These are phyloP conservation scores for Botrytis medusae DNA, from an alignment of 2,329 filamentous ascomycete genomes.

Conservation along the genomic window DNA sequence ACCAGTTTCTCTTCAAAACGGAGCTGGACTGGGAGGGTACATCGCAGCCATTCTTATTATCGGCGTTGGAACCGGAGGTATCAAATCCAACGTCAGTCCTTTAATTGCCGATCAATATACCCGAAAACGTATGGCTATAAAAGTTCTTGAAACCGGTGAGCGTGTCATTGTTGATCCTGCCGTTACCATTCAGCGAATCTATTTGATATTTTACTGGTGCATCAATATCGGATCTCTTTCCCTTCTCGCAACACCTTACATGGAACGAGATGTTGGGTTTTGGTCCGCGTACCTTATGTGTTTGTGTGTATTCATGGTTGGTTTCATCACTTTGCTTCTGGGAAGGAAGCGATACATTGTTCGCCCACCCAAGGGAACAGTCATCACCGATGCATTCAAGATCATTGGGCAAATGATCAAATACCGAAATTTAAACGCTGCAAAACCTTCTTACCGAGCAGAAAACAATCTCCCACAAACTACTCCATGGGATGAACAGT, in stretches of 20 bases:
- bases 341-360: conserved; percentile 58
- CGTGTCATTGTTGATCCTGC: conserved; percentile 61
- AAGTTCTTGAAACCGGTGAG: conserved; percentile 53
- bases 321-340: conserved; percentile 50
- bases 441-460: conserved; percentile 63
- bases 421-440: conserved; percentile 51
- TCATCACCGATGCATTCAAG: conserved; percentile 66
- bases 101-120: conserved; percentile 59
- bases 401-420: conserved; percentile 56
- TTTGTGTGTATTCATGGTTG: conserved; percentile 55
- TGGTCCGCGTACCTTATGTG: conserved; percentile 47
- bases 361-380: conserved; percentile 57
- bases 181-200: conserved; percentile 52
- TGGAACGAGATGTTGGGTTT: conserved; percentile 50
- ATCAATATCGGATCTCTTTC: conserved; percentile 63
- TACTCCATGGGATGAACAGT: conserved; percentile 48
- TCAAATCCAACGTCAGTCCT: conserved; percentile 68
- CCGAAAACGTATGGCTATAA: conserved; percentile 46
- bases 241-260: conserved; percentile 46
- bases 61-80: conserved; percentile 48
- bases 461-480: conserved; percentile 26
- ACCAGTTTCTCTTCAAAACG: conserved; percentile 47
- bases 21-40: conserved; percentile 51
- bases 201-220: conserved; percentile 60
- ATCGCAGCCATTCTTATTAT: conserved; percentile 51